These are phyloP conservation scores for Chalara sp. DNA, from an alignment of 2,329 filamentous ascomycete species.

Conservation along the genomic window DNA sequence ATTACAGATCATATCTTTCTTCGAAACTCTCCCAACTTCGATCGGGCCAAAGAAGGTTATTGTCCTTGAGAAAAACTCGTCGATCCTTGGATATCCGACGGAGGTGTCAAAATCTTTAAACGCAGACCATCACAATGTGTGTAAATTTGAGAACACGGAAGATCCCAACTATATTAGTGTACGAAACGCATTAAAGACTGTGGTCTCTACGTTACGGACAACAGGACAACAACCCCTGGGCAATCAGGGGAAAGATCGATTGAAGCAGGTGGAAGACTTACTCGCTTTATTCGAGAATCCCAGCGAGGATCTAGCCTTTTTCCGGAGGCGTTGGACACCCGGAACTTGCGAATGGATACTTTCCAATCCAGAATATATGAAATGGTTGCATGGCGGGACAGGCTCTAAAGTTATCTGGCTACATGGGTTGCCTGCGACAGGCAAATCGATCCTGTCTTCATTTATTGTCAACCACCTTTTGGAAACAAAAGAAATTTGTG, in stretches of 20 bases:
- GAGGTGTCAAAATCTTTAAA: constrained; percentile 19
- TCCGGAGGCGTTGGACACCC: constrained; percentile 11
- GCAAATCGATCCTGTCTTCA: constrained; percentile 8
- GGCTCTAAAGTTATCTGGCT: constrained; percentile 4
- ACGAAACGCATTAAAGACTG: constrained; percentile 4
- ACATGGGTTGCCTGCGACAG: constrained; percentile 1
- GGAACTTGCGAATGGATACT: constrained; percentile 20
- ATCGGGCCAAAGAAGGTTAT: constrained; percentile 5
- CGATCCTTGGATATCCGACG: constrained; percentile 23
- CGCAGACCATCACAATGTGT: constrained; percentile 29
- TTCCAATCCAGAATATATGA: constrained; percentile 1
- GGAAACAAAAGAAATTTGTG: constrained; percentile 6
- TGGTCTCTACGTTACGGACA: constrained; percentile 6
- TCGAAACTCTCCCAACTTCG: constrained; percentile 31
- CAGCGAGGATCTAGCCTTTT: constrained; percentile 13
- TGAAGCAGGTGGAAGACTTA: not conserved
- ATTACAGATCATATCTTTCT: constrained; percentile 35
- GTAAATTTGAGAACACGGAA: constrained; percentile 23
- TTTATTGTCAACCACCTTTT: constrained; percentile 3
- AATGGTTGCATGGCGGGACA: constrained; percentile 9
- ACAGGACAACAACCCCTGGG: not conserved
- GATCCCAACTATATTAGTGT: constrained; percentile 18
- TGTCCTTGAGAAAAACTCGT: constrained; percentile 23
- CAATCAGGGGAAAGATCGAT: not conserved
- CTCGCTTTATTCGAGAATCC: not conserved